Evolutionary conservation across 345 rosid species (phyloP).

Genomic region (Aquilaria sinensis): DNA sequence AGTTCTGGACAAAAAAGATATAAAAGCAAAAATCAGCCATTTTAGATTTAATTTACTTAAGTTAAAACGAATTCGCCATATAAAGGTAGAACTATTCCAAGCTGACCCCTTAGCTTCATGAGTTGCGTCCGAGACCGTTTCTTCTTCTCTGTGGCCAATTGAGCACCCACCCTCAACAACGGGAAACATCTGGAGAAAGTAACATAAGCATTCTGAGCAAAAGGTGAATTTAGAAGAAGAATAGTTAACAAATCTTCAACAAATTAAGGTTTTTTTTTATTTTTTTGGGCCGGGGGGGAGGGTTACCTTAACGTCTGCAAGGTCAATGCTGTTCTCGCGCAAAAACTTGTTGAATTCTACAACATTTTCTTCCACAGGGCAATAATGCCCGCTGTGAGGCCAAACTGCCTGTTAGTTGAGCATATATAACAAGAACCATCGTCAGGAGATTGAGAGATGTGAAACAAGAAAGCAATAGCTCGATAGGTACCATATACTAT

Average conservation of each 20-base stretch:
- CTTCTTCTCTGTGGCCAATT: conserved; percentile 33
- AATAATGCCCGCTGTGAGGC: conserved; percentile 99
- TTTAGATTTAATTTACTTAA: too few relatives aligned
- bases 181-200: conserved; percentile 55
- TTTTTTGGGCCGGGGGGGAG: too few relatives aligned
- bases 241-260: background rate
- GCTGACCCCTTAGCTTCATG: conserved; percentile 13
- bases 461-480: too few relatives aligned
- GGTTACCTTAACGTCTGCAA: conserved; percentile 66
- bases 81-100: too few relatives aligned
- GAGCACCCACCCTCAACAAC: conserved; percentile 46
- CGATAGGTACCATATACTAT: too few relatives aligned
- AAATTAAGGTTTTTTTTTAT: background rate
- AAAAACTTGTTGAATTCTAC: conserved; percentile 61
- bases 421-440: conserved; percentile 1
- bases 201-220: conserved; percentile 12
- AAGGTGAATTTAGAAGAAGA: background rate
- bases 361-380: conserved; percentile 37
- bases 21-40: too few relatives aligned
- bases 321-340: conserved; percentile 68
- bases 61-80: too few relatives aligned
- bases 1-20: too few relatives aligned
- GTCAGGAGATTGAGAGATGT: conserved; percentile 7
- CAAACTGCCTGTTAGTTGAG: conserved; percentile 63
- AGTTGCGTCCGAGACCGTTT: conserved; percentile 44